These are phyloP conservation scores for Paecilomyces fulvus DNA, from an alignment of 2,329 filamentous ascomycete genomes.

Conservation along the genomic window DNA sequence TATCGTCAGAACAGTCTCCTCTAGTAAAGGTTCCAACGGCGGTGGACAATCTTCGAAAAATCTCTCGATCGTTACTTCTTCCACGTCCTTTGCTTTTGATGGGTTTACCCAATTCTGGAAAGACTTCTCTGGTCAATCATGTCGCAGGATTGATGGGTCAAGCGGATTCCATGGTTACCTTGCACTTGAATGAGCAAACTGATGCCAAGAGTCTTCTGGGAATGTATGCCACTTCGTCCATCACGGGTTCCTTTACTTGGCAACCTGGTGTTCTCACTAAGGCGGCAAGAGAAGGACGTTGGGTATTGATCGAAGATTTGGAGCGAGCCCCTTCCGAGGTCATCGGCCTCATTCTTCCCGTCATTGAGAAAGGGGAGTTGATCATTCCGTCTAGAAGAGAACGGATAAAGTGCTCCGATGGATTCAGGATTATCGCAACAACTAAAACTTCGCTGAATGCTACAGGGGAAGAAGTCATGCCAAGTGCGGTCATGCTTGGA, in stretches of 20 bases:
- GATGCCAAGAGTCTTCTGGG: conserved; percentile 95
- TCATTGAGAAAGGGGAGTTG: conserved; percentile 88
- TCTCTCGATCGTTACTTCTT: conserved; percentile 60
- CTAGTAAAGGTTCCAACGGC: conserved; percentile 69
- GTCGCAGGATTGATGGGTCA: conserved; percentile 72
- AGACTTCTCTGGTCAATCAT: conserved; percentile 78
- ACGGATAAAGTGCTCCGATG: conserved; percentile 69
- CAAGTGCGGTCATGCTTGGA: conserved; percentile 64
- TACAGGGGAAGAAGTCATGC: conserved; percentile 61
- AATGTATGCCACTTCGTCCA: conserved; percentile 81
- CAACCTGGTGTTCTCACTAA: conserved; percentile 86
- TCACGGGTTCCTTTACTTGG: conserved; percentile 87
- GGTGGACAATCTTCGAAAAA: conserved; percentile 57
- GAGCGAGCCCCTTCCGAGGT: conserved; percentile 93
- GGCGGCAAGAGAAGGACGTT: conserved; percentile 85
- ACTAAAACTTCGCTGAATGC: conserved; percentile 63
- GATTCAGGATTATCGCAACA: conserved; percentile 87
- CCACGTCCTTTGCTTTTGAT: conserved; percentile 69
- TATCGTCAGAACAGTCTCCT: conserved; percentile 39
- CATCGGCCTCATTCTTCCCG: conserved; percentile 80
- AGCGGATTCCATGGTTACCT: conserved; percentile 74
- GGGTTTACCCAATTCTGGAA: conserved; percentile 78
- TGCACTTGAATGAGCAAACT: conserved; percentile 96
- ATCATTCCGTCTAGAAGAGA: conserved; percentile 84
- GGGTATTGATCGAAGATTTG: conserved; percentile 95